Percentiles rank a stretch among this genome's conserved stretches.
phyloP scores from a whole-genome alignment of 768 basidiomycete genomes.

The Calvatia gigantea region DNA sequence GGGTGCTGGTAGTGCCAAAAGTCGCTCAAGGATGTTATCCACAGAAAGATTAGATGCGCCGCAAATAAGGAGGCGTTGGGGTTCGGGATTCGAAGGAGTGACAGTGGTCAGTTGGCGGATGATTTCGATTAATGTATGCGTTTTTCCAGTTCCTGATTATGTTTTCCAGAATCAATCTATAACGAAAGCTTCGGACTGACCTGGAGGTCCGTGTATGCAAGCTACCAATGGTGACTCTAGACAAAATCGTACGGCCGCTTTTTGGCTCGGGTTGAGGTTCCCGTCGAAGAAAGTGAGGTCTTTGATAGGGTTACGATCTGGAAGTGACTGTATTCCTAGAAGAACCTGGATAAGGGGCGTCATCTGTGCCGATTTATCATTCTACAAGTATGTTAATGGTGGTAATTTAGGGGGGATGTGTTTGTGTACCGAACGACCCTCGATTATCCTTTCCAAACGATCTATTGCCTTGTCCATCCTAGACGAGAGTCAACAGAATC shows the following conservation, averaged over 20 bases:
- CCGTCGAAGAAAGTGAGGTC: conserved; percentile 69
- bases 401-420: background rate
- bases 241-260: conserved; percentile 79
- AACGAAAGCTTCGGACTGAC: conserved; percentile 28
- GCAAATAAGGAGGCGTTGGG: conserved; percentile 75
- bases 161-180: background rate
- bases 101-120: conserved; percentile 74
- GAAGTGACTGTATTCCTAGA: conserved; percentile 57
- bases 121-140: conserved; percentile 91
- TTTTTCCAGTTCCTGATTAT: conserved; percentile 81
- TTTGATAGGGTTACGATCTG: conserved; percentile 30
- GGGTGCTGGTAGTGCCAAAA: conserved; percentile 56
- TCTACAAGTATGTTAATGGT: conserved; percentile 21
- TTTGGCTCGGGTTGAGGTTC: conserved; percentile 79
- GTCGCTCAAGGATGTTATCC: conserved; percentile 90
- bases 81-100: conserved; percentile 43
- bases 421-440: conserved; percentile 17
- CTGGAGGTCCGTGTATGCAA: conserved; percentile 97
- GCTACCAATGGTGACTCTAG: conserved; percentile 78
- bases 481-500: no score
- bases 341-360: conserved; percentile 64
- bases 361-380: conserved; percentile 39
- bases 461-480: conserved; percentile 89
- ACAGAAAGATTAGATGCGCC: conserved; percentile 94
- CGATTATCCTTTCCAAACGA: conserved; percentile 43